Percentiles rank a stretch among this genome's conserved stretches.
Evolutionary conservation across 345 rosid species (phyloP).

Genomic region (Cochlearia excelsa): DNA sequence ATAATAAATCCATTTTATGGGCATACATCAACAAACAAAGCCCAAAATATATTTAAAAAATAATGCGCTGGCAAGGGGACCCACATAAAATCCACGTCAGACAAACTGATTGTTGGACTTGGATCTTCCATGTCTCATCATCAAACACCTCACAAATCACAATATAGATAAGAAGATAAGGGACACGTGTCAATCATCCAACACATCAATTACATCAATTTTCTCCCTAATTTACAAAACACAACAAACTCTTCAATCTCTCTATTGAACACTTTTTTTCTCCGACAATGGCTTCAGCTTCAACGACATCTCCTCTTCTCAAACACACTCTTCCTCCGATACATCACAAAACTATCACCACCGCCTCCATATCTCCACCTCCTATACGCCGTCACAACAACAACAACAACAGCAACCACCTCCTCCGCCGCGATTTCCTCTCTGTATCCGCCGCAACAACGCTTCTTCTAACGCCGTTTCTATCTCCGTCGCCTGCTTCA

Average conservation of each 20-base stretch:
- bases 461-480: conserved; percentile 27
- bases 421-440: conserved; percentile 61
- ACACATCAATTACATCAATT: conserved; percentile 8
- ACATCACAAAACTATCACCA: conserved; percentile 26
- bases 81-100: conserved; percentile 15
- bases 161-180: conserved; percentile 85
- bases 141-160: conserved; percentile 15
- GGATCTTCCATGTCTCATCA: conserved; percentile 15
- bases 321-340: conserved; percentile 41
- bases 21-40: not conserved
- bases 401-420: not conserved
- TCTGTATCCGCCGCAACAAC: conserved; percentile 39
- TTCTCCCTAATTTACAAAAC: not conserved
- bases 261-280: not conserved
- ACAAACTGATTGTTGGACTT: conserved; percentile 24
- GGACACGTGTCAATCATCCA: conserved; percentile 62
- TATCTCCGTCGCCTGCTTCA: conserved; percentile 33
- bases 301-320: conserved; percentile 68
- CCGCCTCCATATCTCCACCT: conserved; percentile 23
- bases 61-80: conserved; percentile 16
- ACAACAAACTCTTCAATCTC: conserved; percentile 19
- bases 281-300: conserved; percentile 61
- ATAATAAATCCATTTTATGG: not conserved
- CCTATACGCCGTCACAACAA: not conserved
- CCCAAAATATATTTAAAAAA: not conserved